These are phyloP conservation scores for Ceratopteris richardii DNA, from an alignment of 75 land plant species.

Conservation along the genomic window DNA sequence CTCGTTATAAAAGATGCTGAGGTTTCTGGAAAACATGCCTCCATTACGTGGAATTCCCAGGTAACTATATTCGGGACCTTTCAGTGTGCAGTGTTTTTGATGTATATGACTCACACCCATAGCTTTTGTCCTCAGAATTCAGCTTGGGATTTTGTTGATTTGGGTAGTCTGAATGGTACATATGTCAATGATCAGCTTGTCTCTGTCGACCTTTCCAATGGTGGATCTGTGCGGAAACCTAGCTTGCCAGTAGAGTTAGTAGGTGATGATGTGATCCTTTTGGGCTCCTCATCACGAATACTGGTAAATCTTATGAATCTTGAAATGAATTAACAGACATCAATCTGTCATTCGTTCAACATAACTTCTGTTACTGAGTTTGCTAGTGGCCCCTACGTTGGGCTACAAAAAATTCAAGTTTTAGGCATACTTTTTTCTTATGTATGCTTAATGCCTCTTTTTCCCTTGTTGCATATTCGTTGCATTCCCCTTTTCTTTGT, in stretches of 20 bases:
- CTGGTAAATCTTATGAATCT: constrained; percentile 74
- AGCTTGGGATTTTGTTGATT: constrained; percentile 84
- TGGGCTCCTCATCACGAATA: constrained; percentile 80
- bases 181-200: constrained; percentile 52
- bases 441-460: no score
- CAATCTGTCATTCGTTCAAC: no score
- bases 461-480: no score
- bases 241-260: constrained; percentile 64
- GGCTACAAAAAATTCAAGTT: no score
- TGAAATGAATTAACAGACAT: no score
- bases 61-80: no score
- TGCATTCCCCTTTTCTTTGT: no score
- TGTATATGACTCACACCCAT: not conserved
- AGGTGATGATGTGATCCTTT: constrained; percentile 69
- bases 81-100: constrained; percentile 6
- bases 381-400: no score
- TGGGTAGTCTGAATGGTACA: constrained; percentile 97
- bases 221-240: constrained; percentile 38
- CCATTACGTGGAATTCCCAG: constrained; percentile 75
- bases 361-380: no score
- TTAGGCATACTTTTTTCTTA: no score
- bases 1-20: constrained; percentile 76
- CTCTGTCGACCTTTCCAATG: constrained; percentile 30
- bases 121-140: constrained; percentile 27
- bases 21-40: constrained; percentile 96